Conservation (phyloP, 257 asterid genomes). For the Nicotiana undulata region DNA sequence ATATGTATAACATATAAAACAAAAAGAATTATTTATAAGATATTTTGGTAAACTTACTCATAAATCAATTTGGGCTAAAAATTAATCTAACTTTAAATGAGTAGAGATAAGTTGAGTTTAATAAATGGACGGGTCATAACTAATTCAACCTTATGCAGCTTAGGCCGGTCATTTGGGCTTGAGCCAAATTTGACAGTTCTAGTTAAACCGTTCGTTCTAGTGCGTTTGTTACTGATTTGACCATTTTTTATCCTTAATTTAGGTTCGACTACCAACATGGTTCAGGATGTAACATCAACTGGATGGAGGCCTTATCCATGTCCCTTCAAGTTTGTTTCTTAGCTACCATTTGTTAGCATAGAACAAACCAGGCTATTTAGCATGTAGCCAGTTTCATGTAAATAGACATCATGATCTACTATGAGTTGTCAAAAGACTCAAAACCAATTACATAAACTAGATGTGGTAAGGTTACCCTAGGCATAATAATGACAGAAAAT, state of each 20-base stretch:
- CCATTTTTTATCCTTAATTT: background rate
- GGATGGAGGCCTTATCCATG: background rate
- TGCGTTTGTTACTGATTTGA: background rate
- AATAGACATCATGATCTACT: background rate
- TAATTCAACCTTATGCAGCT: accelerated
- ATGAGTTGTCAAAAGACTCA: background rate
- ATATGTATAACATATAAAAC: no score
- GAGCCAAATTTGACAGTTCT: no score
- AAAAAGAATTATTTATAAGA: no score
- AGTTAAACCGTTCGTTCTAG: background rate
- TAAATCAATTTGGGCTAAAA: no score
- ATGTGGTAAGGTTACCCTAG: background rate
- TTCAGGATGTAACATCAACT: no score
- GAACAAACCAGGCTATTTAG: background rate
- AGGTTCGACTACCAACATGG: background rate
- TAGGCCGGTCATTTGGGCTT: no score
- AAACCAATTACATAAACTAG: background rate
- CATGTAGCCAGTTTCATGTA: background rate
- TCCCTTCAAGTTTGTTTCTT: background rate
- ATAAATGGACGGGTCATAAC: no score
- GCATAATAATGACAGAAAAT: conserved; percentile 1
- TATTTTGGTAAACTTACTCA: no score
- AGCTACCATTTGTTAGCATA: background rate
- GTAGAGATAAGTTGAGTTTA: no score
- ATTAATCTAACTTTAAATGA: no score